A percentile compares a stretch with the other conserved stretches of the same genome.
Evolutionary conservation across 1,284 basidiomycete species (phyloP).

Genomic region (Cutaneotrichosporon sp.): DNA sequence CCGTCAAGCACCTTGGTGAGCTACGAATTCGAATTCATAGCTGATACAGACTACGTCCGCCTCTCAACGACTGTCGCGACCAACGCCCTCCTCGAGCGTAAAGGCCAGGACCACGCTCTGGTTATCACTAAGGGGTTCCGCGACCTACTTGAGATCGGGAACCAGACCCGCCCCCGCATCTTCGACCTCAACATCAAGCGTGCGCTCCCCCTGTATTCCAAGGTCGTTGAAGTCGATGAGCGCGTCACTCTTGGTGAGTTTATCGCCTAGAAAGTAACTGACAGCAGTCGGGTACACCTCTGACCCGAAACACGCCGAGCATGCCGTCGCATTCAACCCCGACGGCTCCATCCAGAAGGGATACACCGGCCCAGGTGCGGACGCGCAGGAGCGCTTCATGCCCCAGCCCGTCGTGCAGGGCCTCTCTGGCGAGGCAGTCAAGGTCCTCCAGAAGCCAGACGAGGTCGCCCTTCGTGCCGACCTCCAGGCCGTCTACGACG

Average conservation of each 20-base stretch:
- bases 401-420: conserved; percentile 65
- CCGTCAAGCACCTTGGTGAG: conserved; percentile 73
- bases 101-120: conserved; percentile 86
- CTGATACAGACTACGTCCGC: conserved; percentile 74
- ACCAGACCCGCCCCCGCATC: conserved; percentile 49
- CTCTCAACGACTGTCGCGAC: conserved; percentile 92
- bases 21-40: conserved; percentile 28
- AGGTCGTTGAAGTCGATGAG: conserved; percentile 57
- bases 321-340: conserved; percentile 72
- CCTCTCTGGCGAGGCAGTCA: conserved; percentile 85
- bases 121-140: conserved; percentile 63
- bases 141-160: conserved; percentile 54
- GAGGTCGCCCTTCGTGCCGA: not conserved
- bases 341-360: conserved; percentile 63
- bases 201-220: conserved; percentile 53
- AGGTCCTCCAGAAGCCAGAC: conserved; percentile 71
- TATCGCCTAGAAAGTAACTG: not conserved
- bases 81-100: conserved; percentile 91
- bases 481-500: conserved; percentile 57
- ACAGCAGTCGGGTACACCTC: conserved; percentile 73
- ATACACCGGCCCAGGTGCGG: conserved; percentile 60
- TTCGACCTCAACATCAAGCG: conserved; percentile 53
- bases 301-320: conserved; percentile 74
- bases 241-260: conserved; percentile 56
- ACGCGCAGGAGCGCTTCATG: conserved; percentile 19